Percentiles rank a stretch among this genome's conserved stretches.
Evolutionary conservation across 2,329 filamentous ascomycete genomes (phyloP).

Genomic region (Sclerotinia minor): DNA sequence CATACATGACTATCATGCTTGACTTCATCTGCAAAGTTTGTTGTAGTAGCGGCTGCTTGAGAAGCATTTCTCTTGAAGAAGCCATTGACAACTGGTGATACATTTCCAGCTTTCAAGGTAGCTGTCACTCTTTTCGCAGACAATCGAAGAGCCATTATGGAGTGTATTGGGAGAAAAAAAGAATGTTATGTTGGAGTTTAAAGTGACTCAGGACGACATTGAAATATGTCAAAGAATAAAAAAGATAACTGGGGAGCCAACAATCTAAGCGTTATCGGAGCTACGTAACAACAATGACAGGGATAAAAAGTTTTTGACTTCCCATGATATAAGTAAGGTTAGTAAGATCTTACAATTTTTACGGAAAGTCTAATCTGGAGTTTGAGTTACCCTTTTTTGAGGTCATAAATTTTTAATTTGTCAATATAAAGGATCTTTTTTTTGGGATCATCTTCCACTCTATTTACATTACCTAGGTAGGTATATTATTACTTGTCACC

Average conservation of each 20-base stretch:
- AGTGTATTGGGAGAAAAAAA: not conserved
- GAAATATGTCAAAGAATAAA: constrained; percentile 3
- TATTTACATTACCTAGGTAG: not conserved
- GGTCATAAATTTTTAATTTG: not conserved
- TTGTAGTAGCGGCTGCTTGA: constrained; percentile 42
- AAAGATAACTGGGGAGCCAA: constrained; percentile 11
- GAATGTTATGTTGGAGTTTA: not conserved
- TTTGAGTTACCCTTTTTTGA: not conserved
- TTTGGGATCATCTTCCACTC: not conserved
- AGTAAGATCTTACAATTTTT: not conserved
- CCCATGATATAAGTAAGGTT: not conserved
- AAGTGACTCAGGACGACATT: not conserved
- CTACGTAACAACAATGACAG: constrained; percentile 9
- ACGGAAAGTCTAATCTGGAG: not conserved
- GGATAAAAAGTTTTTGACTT: constrained; percentile 4
- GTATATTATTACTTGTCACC: not conserved
- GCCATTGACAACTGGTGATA: constrained; percentile 32
- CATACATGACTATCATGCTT: constrained; percentile 44
- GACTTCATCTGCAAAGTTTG: constrained; percentile 43
- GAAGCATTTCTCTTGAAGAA: constrained; percentile 38
- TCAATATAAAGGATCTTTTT: constrained; percentile 1
- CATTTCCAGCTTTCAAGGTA: constrained; percentile 36
- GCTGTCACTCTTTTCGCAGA: constrained; percentile 38
- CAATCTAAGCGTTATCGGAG: constrained; percentile 24
- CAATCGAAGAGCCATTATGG: constrained; percentile 38